Evolutionary conservation across 1,139 yeast genomes (phyloP).

Genomic region (Citeromyces hawaiiensis): DNA sequence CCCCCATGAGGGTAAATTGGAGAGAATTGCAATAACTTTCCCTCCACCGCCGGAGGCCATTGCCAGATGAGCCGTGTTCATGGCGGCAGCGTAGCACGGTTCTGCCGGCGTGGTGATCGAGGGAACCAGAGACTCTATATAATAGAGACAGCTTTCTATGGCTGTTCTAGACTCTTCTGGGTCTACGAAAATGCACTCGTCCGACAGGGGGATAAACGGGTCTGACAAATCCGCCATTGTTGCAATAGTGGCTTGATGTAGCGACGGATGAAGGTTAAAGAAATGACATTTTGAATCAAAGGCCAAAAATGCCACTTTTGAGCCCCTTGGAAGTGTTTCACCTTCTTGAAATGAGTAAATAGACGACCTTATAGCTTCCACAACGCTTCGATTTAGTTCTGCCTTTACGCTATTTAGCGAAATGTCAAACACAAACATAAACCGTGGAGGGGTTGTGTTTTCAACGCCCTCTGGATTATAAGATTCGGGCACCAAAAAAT

Average conservation of each 20-base stretch:
- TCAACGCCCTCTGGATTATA: conserved; percentile 34
- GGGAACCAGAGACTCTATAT: conserved; percentile 37
- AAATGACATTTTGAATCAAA: conserved; percentile 67
- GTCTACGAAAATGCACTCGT: conserved; percentile 64
- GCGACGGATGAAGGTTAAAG: conserved; percentile 45
- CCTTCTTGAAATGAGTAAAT: conserved; percentile 25
- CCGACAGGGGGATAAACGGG: conserved; percentile 68
- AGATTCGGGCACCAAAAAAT: conserved; percentile 61
- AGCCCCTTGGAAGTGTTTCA: conserved; percentile 23
- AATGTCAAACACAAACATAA: conserved; percentile 68
- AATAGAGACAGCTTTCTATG: conserved; percentile 55
- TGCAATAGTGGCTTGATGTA: conserved; percentile 41
- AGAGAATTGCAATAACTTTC: conserved; percentile 57
- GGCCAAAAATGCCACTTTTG: conserved; percentile 58
- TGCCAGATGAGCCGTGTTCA: conserved; percentile 57
- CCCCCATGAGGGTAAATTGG: conserved; percentile 71
- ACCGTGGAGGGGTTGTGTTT: conserved; percentile 23
- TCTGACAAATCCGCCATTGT: conserved; percentile 66
- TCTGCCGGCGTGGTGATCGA: conserved; percentile 34
- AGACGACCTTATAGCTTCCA: conserved; percentile 50
- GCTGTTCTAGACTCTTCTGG: conserved; percentile 51
- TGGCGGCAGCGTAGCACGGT: conserved; percentile 72
- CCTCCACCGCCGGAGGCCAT: conserved; percentile 63
- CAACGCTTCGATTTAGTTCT: conserved; percentile 51
- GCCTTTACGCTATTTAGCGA: conserved; percentile 48